phyloP scores from a whole-genome alignment of 2,329 filamentous ascomycete species.

The Trichoderma koningii region DNA sequence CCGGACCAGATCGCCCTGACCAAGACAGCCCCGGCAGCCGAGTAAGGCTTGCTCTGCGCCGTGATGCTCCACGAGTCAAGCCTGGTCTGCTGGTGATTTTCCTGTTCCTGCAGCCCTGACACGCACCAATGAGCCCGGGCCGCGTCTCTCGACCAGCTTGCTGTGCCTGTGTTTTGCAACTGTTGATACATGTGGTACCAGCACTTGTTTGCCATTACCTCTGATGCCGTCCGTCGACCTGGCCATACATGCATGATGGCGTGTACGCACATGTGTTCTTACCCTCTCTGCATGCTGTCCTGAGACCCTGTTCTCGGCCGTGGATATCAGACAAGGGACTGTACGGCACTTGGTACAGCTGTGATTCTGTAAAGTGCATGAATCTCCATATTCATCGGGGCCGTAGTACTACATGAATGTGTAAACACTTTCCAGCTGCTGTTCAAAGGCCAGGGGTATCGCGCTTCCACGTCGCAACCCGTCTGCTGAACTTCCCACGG shows the following conservation, averaged over 20 bases:
- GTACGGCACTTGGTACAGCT: neutral
- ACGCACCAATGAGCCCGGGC: conserved; percentile 22
- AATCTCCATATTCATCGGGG: neutral
- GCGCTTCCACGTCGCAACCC: conserved; percentile 14
- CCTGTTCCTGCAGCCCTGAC: conserved; percentile 25
- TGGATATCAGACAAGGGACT: too few species aligned
- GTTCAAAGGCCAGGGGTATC: conserved; percentile 1
- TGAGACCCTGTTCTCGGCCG: neutral
- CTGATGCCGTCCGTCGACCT: neutral
- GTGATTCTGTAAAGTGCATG: too few species aligned
- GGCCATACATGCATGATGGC: neutral
- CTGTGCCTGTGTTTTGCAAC: conserved; percentile 6
- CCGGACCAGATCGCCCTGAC: conserved; percentile 11
- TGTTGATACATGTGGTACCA: neutral
- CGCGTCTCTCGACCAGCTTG: conserved; percentile 1
- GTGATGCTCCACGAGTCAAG: neutral
- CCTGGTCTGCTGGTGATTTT: conserved; percentile 2
- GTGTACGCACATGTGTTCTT: neutral
- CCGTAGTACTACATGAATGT: neutral
- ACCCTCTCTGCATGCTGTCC: too few species aligned
- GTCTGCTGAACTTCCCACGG: neutral
- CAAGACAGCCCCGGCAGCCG: neutral
- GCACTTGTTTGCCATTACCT: neutral
- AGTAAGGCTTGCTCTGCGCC: neutral
- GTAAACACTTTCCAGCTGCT: neutral